phyloP scores from a whole-genome alignment of 2,329 filamentous ascomycete species.

The Didymosphaeria variabile region DNA sequence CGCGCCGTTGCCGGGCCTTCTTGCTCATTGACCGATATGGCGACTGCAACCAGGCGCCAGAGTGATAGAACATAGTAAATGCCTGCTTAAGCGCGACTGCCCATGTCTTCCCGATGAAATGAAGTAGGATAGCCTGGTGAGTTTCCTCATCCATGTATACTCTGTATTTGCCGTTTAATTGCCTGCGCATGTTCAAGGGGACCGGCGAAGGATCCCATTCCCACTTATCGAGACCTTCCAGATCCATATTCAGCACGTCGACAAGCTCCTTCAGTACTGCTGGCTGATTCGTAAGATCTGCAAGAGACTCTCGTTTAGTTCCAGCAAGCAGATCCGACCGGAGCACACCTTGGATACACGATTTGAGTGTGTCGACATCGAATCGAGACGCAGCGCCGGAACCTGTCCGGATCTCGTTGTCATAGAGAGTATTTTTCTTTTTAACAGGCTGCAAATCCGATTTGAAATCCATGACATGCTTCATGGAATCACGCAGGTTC shows the following conservation, averaged over 20 bases:
- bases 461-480: constrained; percentile 33
- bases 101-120: constrained; percentile 64
- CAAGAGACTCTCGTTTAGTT: constrained; percentile 60
- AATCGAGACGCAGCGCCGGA: constrained; percentile 47
- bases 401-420: constrained; percentile 25
- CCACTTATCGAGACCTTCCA: constrained; percentile 62
- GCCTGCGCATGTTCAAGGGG: constrained; percentile 60
- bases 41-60: constrained; percentile 54
- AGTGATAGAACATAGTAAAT: constrained; percentile 51
- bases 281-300: constrained; percentile 60
- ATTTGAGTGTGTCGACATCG: constrained; percentile 52
- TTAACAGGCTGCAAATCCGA: constrained; percentile 27
- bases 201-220: constrained; percentile 59
- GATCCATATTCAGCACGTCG: constrained; percentile 66
- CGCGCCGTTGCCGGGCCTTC: constrained; percentile 53
- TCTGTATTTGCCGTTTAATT: constrained; percentile 66
- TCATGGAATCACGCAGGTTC: constrained; percentile 51
- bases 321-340: constrained; percentile 61
- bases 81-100: constrained; percentile 57
- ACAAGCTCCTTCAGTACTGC: constrained; percentile 62
- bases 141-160: constrained; percentile 69
- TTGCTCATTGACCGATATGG: constrained; percentile 43
- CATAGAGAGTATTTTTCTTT: constrained; percentile 31
- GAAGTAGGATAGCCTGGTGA: constrained; percentile 63
- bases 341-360: constrained; percentile 60